Conservation (phyloP, 306 rosid genomes). For the Mimosa pudica region DNA sequence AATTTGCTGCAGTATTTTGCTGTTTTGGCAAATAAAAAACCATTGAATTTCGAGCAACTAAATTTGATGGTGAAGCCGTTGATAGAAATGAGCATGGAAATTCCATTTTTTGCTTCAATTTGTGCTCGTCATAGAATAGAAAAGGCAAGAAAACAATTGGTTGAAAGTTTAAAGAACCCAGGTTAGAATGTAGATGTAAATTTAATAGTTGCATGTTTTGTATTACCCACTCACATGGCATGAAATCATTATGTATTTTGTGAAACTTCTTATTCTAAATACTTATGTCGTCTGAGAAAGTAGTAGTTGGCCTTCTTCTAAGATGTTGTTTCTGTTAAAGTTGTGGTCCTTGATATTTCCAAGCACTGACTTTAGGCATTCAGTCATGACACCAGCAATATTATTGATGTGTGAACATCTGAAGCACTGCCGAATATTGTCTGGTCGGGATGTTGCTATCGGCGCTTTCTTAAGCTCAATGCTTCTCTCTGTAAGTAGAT, state of each 20-base stretch:
- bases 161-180: constrained; percentile 64
- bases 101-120: constrained; percentile 87
- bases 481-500: constrained; percentile 78
- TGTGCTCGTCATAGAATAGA: constrained; percentile 92
- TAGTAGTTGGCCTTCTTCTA: constrained; percentile 89
- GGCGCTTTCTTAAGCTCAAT: constrained; percentile 86
- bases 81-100: constrained; percentile 87
- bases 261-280: constrained; percentile 23
- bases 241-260: constrained; percentile 24
- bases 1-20: constrained; percentile 89
- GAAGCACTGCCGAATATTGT: constrained; percentile 75
- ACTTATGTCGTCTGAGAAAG: constrained; percentile 55
- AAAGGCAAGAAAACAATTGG: constrained; percentile 64
- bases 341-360: constrained; percentile 92
- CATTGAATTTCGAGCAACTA: constrained; percentile 66
- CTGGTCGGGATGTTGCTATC: constrained; percentile 73
- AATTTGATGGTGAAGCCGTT: constrained; percentile 78
- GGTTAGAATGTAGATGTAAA: constrained; percentile 47
- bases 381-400: constrained; percentile 80
- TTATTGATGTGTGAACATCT: constrained; percentile 88
- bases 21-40: constrained; percentile 67
- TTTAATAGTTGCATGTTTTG: constrained; percentile 20
- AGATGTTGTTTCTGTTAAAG: constrained; percentile 78
- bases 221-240: neutral
- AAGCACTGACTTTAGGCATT: constrained; percentile 89